phyloP scores from a whole-genome alignment of 805 yeast species.

The Candida tibetensis region DNA sequence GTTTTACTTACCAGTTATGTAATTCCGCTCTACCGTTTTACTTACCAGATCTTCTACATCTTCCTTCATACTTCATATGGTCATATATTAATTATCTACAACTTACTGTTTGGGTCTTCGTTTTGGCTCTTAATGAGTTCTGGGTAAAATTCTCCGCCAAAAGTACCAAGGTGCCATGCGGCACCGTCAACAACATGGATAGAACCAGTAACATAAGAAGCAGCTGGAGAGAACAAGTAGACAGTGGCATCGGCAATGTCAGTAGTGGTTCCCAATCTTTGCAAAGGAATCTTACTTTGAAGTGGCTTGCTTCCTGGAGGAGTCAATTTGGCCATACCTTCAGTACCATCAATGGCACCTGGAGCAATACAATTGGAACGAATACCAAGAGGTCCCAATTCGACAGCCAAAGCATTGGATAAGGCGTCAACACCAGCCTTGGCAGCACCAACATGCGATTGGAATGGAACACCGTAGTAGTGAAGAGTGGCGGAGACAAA shows the following conservation, averaged over 20 bases:
- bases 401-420: constrained; percentile 81
- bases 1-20: too few species aligned
- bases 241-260: constrained; percentile 91
- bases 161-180: constrained; percentile 72
- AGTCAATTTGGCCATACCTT: constrained; percentile 72
- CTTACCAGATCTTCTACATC: too few species aligned
- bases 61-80: not conserved
- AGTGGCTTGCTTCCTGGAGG: constrained; percentile 37
- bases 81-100: constrained; percentile 9
- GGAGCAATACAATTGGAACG: constrained; percentile 87
- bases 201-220: constrained; percentile 73
- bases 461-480: constrained; percentile 85
- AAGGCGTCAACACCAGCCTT: constrained; percentile 94
- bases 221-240: constrained; percentile 80
- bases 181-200: constrained; percentile 87
- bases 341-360: constrained; percentile 84
- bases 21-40: too few species aligned
- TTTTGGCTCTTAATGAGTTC: constrained; percentile 26
- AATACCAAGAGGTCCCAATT: constrained; percentile 86
- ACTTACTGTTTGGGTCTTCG: constrained; percentile 22
- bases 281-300: constrained; percentile 55
- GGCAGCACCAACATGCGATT: constrained; percentile 89
- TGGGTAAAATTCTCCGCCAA: constrained; percentile 36
- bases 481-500: constrained; percentile 90
- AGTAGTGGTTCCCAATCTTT: constrained; percentile 61